phyloP scores from a whole-genome alignment of 345 rosid species.

The Hirschfeldia incana region DNA sequence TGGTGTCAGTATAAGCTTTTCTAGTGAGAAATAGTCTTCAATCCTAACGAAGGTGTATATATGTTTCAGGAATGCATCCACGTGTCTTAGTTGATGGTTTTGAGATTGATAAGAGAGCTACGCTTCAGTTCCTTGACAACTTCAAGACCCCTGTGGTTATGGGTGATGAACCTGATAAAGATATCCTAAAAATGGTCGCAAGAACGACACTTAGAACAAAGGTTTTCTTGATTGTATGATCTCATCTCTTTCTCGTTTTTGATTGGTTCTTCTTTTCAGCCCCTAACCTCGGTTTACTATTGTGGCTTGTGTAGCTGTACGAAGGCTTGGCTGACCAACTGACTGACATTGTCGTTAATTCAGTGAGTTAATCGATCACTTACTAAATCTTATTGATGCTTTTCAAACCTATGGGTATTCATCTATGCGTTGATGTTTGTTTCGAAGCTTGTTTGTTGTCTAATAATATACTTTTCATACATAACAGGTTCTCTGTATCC shows the following conservation, averaged over 20 bases:
- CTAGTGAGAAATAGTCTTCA: neutral
- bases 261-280: neutral
- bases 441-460: neutral
- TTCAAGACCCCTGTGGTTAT: constrained; percentile 97
- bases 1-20: neutral
- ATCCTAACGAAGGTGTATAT: constrained; percentile 7
- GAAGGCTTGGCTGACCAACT: constrained; percentile 95
- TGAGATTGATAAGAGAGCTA: constrained; percentile 93
- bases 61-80: constrained; percentile 91
- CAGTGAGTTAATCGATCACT: constrained; percentile 52
- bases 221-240: constrained; percentile 42
- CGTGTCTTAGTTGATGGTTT: constrained; percentile 99
- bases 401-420: neutral
- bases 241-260: constrained; percentile 10
- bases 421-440: neutral
- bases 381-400: neutral
- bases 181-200: constrained; percentile 96
- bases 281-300: constrained; percentile 2
- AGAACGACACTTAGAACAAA: constrained; percentile 94
- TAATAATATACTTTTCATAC: constrained; percentile 14
- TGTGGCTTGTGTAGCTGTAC: constrained; percentile 56
- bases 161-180: constrained; percentile 90
- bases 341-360: constrained; percentile 87
- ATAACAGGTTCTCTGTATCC: constrained; percentile 82
- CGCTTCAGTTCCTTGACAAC: constrained; percentile 86